Percentiles rank a stretch among this genome's conserved stretches.
Evolutionary conservation across 2,329 filamentous ascomycete species (phyloP).

Genomic region (Neonectria hederae): DNA sequence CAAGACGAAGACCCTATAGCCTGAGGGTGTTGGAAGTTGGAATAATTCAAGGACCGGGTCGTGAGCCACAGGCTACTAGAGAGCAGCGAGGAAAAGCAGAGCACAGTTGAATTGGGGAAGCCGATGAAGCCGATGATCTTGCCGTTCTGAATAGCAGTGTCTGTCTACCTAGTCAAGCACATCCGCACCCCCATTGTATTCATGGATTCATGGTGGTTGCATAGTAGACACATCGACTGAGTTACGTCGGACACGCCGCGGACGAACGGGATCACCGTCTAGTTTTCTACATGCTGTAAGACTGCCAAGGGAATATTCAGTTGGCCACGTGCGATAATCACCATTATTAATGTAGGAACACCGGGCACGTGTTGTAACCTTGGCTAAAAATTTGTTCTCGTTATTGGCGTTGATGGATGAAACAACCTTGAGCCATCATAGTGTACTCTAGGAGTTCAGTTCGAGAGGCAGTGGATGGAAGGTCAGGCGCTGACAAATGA

Average conservation of each 20-base stretch:
- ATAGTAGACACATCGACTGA: background rate
- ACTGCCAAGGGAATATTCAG: background rate
- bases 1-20: slow-evolving; percentile 4
- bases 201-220: background rate
- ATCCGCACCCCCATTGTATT: background rate
- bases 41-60: slow-evolving; percentile 11
- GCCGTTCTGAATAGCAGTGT: background rate
- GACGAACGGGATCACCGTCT: background rate
- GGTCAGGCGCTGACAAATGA: slow-evolving; percentile 37
- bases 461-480: slow-evolving; percentile 10
- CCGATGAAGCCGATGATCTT: slow-evolving; percentile 1
- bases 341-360: background rate
- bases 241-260: background rate
- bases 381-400: background rate
- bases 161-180: background rate
- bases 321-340: background rate
- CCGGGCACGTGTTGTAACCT: background rate
- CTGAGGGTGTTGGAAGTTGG: slow-evolving; percentile 1
- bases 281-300: background rate
- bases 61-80: background rate
- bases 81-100: slow-evolving; percentile 2
- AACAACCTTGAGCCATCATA: background rate
- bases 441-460: background rate
- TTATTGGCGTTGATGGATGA: background rate
- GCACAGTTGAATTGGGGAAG: background rate